Conservation (phyloP, 2,329 filamentous ascomycete species). For the Aspergillus unguis region DNA sequence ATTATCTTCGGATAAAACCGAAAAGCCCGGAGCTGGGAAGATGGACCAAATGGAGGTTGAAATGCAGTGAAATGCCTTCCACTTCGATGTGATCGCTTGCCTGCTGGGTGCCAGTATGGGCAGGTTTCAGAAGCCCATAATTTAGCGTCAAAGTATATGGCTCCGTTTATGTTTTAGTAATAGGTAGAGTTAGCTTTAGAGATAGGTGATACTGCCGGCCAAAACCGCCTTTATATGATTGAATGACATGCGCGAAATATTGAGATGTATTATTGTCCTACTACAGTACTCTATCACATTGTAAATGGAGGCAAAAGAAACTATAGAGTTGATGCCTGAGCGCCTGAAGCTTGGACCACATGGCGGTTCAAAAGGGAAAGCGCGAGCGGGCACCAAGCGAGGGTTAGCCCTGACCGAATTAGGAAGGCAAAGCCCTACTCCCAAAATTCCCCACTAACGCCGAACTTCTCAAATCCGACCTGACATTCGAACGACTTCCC, state of each 20-base stretch:
- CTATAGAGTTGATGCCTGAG: conserved; percentile 7
- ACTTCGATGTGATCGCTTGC: conserved; percentile 3
- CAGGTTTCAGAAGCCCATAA: not conserved
- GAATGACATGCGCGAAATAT: not conserved
- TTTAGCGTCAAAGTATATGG: not conserved
- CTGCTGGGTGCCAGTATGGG: conserved; percentile 3
- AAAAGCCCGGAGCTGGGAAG: conserved; percentile 23
- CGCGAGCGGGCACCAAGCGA: conserved; percentile 31
- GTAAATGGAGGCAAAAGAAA: no score
- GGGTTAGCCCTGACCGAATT: conserved; percentile 41
- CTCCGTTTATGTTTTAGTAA: not conserved
- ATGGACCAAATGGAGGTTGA: conserved; percentile 47
- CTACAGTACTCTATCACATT: no score
- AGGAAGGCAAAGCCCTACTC: conserved; percentile 31
- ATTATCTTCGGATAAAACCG: conserved; percentile 34
- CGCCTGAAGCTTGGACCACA: conserved; percentile 10
- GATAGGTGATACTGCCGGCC: not conserved
- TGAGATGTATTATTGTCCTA: no score
- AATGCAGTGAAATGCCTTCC: conserved; percentile 41
- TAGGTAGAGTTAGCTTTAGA: not conserved
- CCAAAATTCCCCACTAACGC: conserved; percentile 41
- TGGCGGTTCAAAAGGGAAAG: conserved; percentile 22
- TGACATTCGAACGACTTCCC: conserved; percentile 31
- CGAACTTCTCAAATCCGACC: conserved; percentile 32
- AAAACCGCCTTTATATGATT: not conserved